A percentile compares a stretch with the other conserved stretches of the same genome.
Conservation (phyloP, 192 early-diverging fungal genomes). For the Helicostylum pulchrum region DNA sequence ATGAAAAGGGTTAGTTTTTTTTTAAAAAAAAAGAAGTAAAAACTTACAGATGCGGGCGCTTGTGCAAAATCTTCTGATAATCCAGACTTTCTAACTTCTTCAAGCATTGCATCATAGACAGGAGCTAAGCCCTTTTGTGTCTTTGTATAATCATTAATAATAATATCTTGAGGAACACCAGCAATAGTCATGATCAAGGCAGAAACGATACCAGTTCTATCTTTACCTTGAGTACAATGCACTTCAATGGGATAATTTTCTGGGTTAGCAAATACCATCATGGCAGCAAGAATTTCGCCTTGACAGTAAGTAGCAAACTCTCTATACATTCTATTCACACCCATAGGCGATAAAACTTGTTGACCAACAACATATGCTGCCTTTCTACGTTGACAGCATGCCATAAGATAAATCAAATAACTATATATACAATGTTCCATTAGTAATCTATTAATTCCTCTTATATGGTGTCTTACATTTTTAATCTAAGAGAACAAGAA, state of each 20-base stretch:
- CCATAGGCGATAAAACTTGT: slow-evolving; percentile 32
- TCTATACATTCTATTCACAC: slow-evolving; percentile 42
- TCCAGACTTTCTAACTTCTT: slow-evolving; percentile 52
- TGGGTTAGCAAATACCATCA: slow-evolving; percentile 53
- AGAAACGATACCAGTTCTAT: slow-evolving; percentile 63
- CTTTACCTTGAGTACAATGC: slow-evolving; percentile 69
- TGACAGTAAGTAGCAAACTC: slow-evolving; percentile 38
- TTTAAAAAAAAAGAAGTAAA: neutral
- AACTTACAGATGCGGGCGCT: slow-evolving; percentile 48
- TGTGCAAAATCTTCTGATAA: slow-evolving; percentile 52
- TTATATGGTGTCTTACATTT: slow-evolving; percentile 27
- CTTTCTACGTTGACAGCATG: slow-evolving; percentile 20
- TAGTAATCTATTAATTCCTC: neutral
- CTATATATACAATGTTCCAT: slow-evolving; percentile 14
- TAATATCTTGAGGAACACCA: slow-evolving; percentile 52
- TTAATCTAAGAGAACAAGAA: slow-evolving; percentile 9
- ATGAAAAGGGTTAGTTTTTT: neutral
- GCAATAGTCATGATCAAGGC: slow-evolving; percentile 51
- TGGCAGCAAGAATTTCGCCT: slow-evolving; percentile 38
- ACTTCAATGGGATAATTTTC: slow-evolving; percentile 58
- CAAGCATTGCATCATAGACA: slow-evolving; percentile 46
- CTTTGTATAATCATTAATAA: slow-evolving; percentile 55
- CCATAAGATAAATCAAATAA: slow-evolving; percentile 33
- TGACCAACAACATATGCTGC: slow-evolving; percentile 31
- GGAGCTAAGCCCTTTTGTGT: slow-evolving; percentile 45